Conservation (phyloP, 352 stramenopile genomes). For the Globisporangium spinosum region DNA sequence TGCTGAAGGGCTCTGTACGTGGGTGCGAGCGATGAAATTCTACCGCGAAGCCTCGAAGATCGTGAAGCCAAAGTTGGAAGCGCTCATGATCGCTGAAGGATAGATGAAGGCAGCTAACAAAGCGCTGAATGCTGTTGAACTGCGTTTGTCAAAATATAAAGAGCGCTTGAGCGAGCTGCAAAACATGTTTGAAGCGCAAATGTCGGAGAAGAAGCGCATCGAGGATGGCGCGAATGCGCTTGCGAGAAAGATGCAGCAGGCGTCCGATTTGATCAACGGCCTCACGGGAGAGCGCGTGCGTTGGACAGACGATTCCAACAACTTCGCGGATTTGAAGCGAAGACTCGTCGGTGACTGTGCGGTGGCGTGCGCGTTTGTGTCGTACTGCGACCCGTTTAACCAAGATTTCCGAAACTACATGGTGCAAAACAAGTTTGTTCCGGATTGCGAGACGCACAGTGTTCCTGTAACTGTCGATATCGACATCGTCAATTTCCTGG, state of each 20-base stretch:
- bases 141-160: conserved; percentile 92
- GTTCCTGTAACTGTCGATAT: conserved; percentile 95
- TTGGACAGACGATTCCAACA: conserved; percentile 98
- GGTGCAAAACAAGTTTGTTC: conserved; percentile 95
- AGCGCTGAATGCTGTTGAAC: conserved; percentile 90
- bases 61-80: conserved; percentile 98
- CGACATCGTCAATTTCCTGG: conserved; percentile 96
- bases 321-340: conserved; percentile 96
- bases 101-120: conserved; percentile 98
- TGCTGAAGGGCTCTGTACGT: conserved; percentile 96
- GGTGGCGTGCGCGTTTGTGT: conserved; percentile 96
- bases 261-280: conserved; percentile 95
- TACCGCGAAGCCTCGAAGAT: conserved; percentile 99
- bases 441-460: conserved; percentile 88
- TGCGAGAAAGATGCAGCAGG: conserved; percentile 97
- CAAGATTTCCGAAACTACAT: conserved; percentile 97
- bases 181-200: conserved; percentile 96
- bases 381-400: conserved; percentile 98
- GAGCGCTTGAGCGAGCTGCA: conserved; percentile 94
- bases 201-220: conserved; percentile 95
- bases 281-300: conserved; percentile 93
- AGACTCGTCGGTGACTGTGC: conserved; percentile 96
- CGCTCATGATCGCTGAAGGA: conserved; percentile 93
- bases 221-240: conserved; percentile 95
- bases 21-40: conserved; percentile 97